phyloP scores from a whole-genome alignment of 2,329 filamentous ascomycete genomes.

The Diaporthe humulicola region DNA sequence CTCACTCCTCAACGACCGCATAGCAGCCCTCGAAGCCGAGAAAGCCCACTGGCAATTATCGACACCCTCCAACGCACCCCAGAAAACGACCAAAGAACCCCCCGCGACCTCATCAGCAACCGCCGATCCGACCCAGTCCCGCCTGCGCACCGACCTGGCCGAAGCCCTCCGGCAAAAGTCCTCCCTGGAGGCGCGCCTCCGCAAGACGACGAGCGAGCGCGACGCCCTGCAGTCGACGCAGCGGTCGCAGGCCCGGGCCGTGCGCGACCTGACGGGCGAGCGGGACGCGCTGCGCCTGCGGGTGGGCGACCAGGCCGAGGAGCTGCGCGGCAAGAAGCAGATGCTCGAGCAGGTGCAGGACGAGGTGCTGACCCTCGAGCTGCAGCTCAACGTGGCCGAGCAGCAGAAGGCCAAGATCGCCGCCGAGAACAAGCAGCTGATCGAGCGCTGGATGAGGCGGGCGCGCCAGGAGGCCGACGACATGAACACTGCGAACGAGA shows the following conservation, averaged over 20 bases:
- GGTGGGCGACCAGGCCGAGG: slow-evolving; percentile 85
- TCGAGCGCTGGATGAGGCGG: slow-evolving; percentile 91
- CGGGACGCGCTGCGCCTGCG: slow-evolving; percentile 73
- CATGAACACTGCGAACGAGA: slow-evolving; percentile 80
- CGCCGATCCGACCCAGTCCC: slow-evolving; percentile 55
- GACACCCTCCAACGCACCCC: neutral
- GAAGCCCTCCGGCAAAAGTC: slow-evolving; percentile 82
- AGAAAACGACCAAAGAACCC: slow-evolving; percentile 35
- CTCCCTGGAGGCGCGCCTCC: slow-evolving; percentile 75
- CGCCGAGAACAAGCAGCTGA: slow-evolving; percentile 88
- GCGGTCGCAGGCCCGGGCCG: slow-evolving; percentile 69
- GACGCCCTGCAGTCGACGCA: slow-evolving; percentile 71
- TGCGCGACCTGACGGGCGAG: slow-evolving; percentile 74
- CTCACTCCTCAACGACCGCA: slow-evolving; percentile 75
- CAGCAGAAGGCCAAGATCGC: slow-evolving; percentile 79
- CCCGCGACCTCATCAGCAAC: slow-evolving; percentile 10
- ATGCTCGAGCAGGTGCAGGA: slow-evolving; percentile 91
- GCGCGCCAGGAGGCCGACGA: slow-evolving; percentile 89
- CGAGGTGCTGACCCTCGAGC: slow-evolving; percentile 87
- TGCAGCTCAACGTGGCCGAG: slow-evolving; percentile 90
- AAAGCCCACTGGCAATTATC: slow-evolving; percentile 52
- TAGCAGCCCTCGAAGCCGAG: slow-evolving; percentile 73
- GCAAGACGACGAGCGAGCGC: slow-evolving; percentile 71
- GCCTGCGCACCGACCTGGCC: slow-evolving; percentile 78
- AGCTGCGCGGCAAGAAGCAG: slow-evolving; percentile 86